Base-by-base conservation (phyloP, 2,329 filamentous ascomycete genomes). In the Akanthomyces uredinophilus region DNA sequence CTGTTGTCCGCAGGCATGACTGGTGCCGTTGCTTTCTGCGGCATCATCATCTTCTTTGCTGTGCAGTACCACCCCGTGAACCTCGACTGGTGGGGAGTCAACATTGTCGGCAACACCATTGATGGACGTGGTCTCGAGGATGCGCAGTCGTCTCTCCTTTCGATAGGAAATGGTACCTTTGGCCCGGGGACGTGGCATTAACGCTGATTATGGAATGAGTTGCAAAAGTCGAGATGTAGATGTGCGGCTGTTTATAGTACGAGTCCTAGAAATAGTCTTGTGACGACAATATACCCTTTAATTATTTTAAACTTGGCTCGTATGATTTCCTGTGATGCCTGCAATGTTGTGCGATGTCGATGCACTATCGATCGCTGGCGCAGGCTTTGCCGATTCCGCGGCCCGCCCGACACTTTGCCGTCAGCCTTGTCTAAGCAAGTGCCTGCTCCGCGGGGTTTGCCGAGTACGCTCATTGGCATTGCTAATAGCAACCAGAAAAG, bases 51-150 rank as follows among this genome's bases (percentile, higher is more conserved):
- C 64, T 78, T 78, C 65, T 79, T 79, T 59, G 75, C 75, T 0
- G 70, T 79, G 2, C 72, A 72, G 10, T 78, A 76, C 52, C 71
- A 75, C 58, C 72, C 73, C 0, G 68, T 71, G 22, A 65, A 62
- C 3, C 64, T 79, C 51, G 66, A 66, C n/a, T 79, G 78, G 78
- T 80, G 77, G 77, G 77, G 77, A 0, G 77, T 74, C 57, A 63
- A 66, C 13, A 68, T 70, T 20, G 61, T 63, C 20, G n/a, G 22
- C 16, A 50, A 29, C 8, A 65, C 64, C 22, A 58, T 66, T 51
- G 66, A 68, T 24, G 66, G 66, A 3, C 62, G 66, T 16, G 59
- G 46, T 20, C 51, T 55, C 10, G 59, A 55, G 1, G 61, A 13
- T 35, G 51, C 54, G 5, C 47, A 51, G 27, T 39, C 20, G 4